Base-by-base conservation (phyloP, 2,329 filamentous ascomycete genomes). In the Furcasterigmium furcatum region DNA sequence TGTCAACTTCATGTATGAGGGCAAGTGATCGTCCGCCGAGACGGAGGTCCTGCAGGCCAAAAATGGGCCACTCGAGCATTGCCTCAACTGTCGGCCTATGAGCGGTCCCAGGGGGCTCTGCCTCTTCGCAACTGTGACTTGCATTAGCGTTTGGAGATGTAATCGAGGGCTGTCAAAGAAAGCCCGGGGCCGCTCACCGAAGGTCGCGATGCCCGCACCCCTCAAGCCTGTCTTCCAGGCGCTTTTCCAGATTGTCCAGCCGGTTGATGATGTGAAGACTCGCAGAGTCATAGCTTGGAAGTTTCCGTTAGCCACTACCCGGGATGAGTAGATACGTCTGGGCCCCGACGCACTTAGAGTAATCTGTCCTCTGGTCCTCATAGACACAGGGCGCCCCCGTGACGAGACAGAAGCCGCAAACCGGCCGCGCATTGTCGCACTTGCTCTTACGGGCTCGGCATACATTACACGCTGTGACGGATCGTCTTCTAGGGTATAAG, bases 371-470 rank as follows among this genome's bases (percentile, higher is more conserved):
- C 32, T 16, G 14, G 5, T 35, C 32, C 18, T 35, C 32, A 18
- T 35, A 35, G 32, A 35, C 32, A 10, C 32, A 35, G 4, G 13
- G 9, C 14, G 32, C 32, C 14, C 32, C 32, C 9, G 18, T 18
- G 14, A 9, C 18, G 14, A 35, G 32, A 46, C 64, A 67, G 30
- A 64, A 67, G 8, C 64, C 63, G 49, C 65, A 67, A 0, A 58
- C 59, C 3, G 65, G 65, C 27, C 62, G 58, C 14, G 57, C 57
- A 43, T 67, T 67, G 41, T 67, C 65, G 50, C 65, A 67, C 41
- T 67, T 67, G 18, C 63, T 67, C 50, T 65, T 64, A 13, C 65
- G 53, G 7, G 58, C 59, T 2, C 65, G 62, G 50, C 65, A 67
- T 0, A 63, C 61, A 45, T 65, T 58, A 14, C 65, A 68, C 9